Evolutionary conservation across 2,329 filamentous ascomycete genomes (phyloP).

Genomic region (Aspergillus nomiae): DNA sequence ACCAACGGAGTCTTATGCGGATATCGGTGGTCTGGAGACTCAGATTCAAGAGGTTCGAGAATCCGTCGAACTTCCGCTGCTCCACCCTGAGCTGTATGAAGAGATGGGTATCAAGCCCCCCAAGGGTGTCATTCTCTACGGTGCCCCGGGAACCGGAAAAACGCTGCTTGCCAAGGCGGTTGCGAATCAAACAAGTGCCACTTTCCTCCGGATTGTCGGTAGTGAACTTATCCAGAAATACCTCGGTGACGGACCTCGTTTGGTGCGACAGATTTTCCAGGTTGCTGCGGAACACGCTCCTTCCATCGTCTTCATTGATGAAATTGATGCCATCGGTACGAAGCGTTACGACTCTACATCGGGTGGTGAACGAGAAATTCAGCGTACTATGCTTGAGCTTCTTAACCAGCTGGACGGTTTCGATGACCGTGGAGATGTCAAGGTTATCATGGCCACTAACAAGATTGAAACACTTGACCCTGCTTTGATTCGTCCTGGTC

Average conservation of each 20-base stretch:
- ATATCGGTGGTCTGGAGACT: conserved; percentile 92
- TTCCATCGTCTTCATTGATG: conserved; percentile 98
- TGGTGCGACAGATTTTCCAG: conserved; percentile 89
- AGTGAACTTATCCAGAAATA: conserved; percentile 99
- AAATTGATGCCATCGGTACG: conserved; percentile 98
- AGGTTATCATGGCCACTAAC: conserved; percentile 99
- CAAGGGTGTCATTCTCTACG: conserved; percentile 98
- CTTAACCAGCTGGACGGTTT: conserved; percentile 98
- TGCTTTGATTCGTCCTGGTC: conserved; percentile 90
- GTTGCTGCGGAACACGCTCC: conserved; percentile 95
- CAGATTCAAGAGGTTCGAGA: conserved; percentile 98
- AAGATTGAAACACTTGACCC: conserved; percentile 98
- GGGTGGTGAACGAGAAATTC: conserved; percentile 94
- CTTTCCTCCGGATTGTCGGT: conserved; percentile 95
- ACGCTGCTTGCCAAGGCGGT: conserved; percentile 95
- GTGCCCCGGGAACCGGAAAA: conserved; percentile 95
- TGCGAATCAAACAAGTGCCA: conserved; percentile 97
- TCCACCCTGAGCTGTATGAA: conserved; percentile 97
- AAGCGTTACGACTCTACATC: conserved; percentile 98
- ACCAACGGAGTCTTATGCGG: conserved; percentile 95
- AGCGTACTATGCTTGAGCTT: conserved; percentile 97
- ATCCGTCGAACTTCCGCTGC: conserved; percentile 89
- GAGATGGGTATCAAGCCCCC: conserved; percentile 99
- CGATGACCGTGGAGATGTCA: conserved; percentile 97
- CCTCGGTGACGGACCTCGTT: conserved; percentile 87